Base-by-base conservation (phyloP, 805 yeast genomes). In the Candida peoriensis region DNA sequence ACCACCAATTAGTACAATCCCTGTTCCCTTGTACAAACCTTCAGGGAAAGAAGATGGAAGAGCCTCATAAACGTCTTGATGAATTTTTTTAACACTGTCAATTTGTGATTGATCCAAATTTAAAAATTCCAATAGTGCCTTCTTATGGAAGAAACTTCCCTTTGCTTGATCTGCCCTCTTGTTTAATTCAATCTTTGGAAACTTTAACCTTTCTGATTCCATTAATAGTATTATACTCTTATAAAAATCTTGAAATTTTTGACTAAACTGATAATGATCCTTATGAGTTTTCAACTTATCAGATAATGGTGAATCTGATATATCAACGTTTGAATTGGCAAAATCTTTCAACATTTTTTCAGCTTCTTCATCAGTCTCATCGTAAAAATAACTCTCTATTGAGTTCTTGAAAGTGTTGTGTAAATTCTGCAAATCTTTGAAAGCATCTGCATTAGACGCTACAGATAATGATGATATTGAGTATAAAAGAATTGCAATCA, bases 141-240 rank as follows among this genome's bases (percentile, higher is more conserved):
- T 21, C 26, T 76, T 54, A 32, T 66, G 66, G 28, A 78, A 60
- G 39, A 72, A 72, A 21, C 61, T 48, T 3, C 64, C 57, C 25
- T 78, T 60, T 47, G 71, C 76, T 19, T 65, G 58, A 39, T 77
- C 80, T 4, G 76, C 64, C 14, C 33, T 13, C 20, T 33, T 43
- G 4, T 24, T 34, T 12, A 35, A 33, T n/a, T 24, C 13, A 8
- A 39, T 24, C 5, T 32, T 22, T 8, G 54, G 52, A 14, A 50
- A 38, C n/a, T 34, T 20, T 2, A 30, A 30, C 13, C 35, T 41
- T n/a, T 39, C 33, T 3, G 36, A 24, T 21, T 36, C 36, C 42
- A 50, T 41, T 18, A 38, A 16, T 22, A 21, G 30, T 11, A 47
- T 20, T 3, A 49, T 5, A 4, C 38, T 36, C 1, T 33, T 19